Conservation (phyloP, 805 yeast genomes). For the Priceomyces melissophilus region DNA sequence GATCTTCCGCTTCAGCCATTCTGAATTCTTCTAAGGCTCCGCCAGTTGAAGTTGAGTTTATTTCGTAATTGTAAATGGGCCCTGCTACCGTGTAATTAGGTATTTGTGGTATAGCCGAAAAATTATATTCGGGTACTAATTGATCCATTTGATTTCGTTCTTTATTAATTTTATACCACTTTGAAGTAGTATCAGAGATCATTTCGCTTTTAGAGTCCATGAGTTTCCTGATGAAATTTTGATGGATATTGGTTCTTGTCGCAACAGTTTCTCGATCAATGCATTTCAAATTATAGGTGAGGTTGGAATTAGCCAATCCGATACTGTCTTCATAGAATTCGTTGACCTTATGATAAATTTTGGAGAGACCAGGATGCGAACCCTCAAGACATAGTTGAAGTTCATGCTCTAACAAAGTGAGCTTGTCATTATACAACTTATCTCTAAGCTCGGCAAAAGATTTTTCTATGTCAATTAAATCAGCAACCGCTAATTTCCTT, state of each 20-base stretch:
- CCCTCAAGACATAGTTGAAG: conserved; percentile 83
- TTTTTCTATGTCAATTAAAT: conserved; percentile 75
- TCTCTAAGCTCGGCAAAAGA: conserved; percentile 87
- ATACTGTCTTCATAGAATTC: conserved; percentile 71
- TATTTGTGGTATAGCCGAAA: conserved; percentile 34
- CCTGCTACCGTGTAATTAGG: conserved; percentile 19
- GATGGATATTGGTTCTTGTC: conserved; percentile 75
- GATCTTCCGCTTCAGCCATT: conserved; percentile 5
- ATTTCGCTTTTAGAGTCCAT: conserved; percentile 65
- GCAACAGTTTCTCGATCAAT: conserved; percentile 81
- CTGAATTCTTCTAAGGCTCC: conserved; percentile 2
- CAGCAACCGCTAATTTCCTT: conserved; percentile 63
- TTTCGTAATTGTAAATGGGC: conserved; percentile 5
- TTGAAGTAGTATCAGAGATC: conserved; percentile 69
- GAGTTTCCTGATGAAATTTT: conserved; percentile 66
- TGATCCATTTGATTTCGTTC: conserved; percentile 83
- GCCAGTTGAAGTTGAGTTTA: not conserved
- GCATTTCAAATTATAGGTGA: conserved; percentile 64
- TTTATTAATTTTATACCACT: conserved; percentile 89
- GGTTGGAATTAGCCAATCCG: conserved; percentile 37
- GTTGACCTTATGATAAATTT: conserved; percentile 67
- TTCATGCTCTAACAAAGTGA: conserved; percentile 74
- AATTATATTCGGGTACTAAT: conserved; percentile 53
- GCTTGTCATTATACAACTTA: conserved; percentile 76
- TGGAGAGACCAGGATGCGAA: conserved; percentile 84